Conservation (phyloP, 371 early-diverging fungal species). For the Zopfochytrium polystomum region DNA sequence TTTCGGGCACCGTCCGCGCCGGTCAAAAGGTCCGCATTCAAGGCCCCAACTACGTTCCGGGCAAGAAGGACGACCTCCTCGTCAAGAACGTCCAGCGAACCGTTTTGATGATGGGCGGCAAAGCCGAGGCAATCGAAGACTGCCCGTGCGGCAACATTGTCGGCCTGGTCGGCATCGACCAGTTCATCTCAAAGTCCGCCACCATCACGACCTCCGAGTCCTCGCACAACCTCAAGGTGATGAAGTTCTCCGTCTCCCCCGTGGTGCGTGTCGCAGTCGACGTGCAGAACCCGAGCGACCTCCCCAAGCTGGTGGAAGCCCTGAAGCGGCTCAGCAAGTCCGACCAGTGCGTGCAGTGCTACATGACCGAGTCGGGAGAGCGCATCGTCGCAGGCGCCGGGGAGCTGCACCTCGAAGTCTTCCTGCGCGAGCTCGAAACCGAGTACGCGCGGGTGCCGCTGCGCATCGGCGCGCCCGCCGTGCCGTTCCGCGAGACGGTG, state of each 20-base stretch:
- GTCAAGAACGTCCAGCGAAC: slow-evolving; percentile 97
- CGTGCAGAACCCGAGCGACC: slow-evolving; percentile 94
- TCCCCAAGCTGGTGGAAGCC: slow-evolving; percentile 99
- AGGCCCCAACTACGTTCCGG: slow-evolving; percentile 97
- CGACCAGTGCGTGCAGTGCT: slow-evolving; percentile 96
- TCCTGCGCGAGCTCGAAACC: slow-evolving; percentile 99
- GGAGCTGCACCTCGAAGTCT: slow-evolving; percentile 99
- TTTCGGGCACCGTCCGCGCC: slow-evolving; percentile 97
- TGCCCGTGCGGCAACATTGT: slow-evolving; percentile 99
- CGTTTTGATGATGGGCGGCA: slow-evolving; percentile 99
- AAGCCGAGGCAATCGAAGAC: slow-evolving; percentile 96
- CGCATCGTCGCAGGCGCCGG: slow-evolving; percentile 99
- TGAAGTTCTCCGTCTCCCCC: slow-evolving; percentile 99
- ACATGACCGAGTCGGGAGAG: slow-evolving; percentile 94
- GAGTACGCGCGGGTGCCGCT: slow-evolving; percentile 99
- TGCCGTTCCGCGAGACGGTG: slow-evolving; percentile 97
- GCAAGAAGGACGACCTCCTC: slow-evolving; percentile 91
- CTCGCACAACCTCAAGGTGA: slow-evolving; percentile 98
- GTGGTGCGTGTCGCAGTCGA: slow-evolving; percentile 98
- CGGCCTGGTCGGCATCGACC: slow-evolving; percentile 99
- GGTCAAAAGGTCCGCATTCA: slow-evolving; percentile 99
- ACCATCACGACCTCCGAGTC: slow-evolving; percentile 93
- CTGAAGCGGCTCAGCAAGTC: slow-evolving; percentile 98
- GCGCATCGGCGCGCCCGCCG: slow-evolving; percentile 93
- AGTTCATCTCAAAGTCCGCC: slow-evolving; percentile 98